Evolutionary conservation across 805 yeast species (phyloP).

Genomic region (Starmerella potacharoeniae): DNA sequence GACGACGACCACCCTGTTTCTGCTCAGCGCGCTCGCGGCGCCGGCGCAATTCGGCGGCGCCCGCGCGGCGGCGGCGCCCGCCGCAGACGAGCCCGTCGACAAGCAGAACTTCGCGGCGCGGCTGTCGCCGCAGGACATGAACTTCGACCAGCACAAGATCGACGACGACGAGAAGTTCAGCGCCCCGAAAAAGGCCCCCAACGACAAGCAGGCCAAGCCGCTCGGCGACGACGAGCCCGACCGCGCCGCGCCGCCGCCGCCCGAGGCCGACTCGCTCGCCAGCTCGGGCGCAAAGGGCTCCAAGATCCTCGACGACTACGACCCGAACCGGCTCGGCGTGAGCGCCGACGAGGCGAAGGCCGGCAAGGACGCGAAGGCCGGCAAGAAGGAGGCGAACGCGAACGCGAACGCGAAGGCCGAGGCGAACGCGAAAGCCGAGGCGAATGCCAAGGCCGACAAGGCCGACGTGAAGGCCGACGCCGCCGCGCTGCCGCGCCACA

Average conservation of each 20-base stretch:
- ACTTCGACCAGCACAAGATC: constrained; percentile 20
- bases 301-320: constrained; percentile 30
- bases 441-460: not conserved
- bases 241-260: not conserved
- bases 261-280: constrained; percentile 22
- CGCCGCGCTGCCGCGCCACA: not conserved
- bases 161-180: constrained; percentile 24
- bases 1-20: not conserved
- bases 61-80: not conserved
- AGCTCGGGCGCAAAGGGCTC: constrained; percentile 24
- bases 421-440: not conserved
- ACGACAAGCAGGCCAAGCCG: constrained; percentile 10
- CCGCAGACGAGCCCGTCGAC: constrained; percentile 4
- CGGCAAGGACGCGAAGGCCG: not conserved
- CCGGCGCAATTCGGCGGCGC: not conserved
- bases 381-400: not conserved
- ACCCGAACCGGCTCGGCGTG: constrained; percentile 29
- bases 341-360: constrained; percentile 21
- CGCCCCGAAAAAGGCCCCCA: constrained; percentile 23
- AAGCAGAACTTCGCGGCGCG: constrained; percentile 26
- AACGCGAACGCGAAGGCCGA: not conserved
- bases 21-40: not conserved
- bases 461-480: constrained; percentile 1
- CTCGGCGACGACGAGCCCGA: not conserved
- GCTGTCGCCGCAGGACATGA: constrained; percentile 29